Evolutionary conservation across 306 rosid genomes (phyloP).

Genomic region (Casuarina glauca): DNA sequence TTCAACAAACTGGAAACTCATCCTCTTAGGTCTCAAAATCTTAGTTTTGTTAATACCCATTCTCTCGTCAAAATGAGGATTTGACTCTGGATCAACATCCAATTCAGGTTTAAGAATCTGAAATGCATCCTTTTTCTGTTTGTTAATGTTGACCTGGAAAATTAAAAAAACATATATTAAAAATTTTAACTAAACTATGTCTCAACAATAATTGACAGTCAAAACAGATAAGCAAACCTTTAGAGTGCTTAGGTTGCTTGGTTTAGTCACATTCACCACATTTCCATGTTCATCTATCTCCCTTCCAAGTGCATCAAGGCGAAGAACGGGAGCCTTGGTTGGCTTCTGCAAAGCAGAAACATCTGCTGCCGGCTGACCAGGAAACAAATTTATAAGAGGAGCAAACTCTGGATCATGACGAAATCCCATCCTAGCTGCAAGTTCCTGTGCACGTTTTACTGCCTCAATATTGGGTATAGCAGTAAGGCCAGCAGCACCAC

Average conservation of each 20-base stretch:
- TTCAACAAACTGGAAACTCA: conserved; percentile 78
- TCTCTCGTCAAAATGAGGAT: conserved; percentile 76
- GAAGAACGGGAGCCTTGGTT: conserved; percentile 88
- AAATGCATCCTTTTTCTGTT: conserved; percentile 88
- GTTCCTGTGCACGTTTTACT: conserved; percentile 91
- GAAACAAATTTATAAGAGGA: conserved; percentile 86
- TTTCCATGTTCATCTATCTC: conserved; percentile 95
- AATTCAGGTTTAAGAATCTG: conserved; percentile 86
- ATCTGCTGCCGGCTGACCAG: conserved; percentile 70
- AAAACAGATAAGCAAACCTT: conserved; percentile 58
- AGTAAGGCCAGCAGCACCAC: conserved; percentile 45
- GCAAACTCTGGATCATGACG: conserved; percentile 96
- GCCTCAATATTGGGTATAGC: conserved; percentile 60
- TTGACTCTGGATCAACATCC: conserved; percentile 82
- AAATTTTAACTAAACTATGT: conserved; percentile 1
- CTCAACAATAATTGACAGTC: conserved; percentile 5
- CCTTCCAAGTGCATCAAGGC: conserved; percentile 95
- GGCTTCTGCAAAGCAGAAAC: conserved; percentile 71
- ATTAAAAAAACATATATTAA: conserved; percentile 12
- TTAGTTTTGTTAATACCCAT: conserved; percentile 88
- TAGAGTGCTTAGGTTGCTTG: conserved; percentile 83
- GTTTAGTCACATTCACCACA: conserved; percentile 73
- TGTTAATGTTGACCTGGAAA: conserved; percentile 91
- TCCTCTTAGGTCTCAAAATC: conserved; percentile 85
- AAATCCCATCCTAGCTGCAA: conserved; percentile 94